phyloP scores from a whole-genome alignment of 2,329 filamentous ascomycete species.

The Colletotrichum spaethianum region DNA sequence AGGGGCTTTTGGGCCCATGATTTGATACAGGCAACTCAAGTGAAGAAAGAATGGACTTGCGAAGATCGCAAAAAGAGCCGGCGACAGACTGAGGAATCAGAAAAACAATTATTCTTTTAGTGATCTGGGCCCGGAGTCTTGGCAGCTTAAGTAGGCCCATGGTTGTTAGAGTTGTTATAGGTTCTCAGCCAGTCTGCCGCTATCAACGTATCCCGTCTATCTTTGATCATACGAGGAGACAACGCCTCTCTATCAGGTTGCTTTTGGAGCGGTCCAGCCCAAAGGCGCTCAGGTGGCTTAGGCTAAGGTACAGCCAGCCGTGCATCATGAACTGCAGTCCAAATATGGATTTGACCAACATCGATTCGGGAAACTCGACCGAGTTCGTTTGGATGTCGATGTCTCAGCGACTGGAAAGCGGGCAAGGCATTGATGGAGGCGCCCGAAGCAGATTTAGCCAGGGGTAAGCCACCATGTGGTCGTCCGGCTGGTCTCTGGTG shows the following conservation, averaged over 20 bases:
- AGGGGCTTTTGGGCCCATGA: background rate
- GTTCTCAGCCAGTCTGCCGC: background rate
- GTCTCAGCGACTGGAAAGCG: background rate
- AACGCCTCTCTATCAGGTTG: background rate
- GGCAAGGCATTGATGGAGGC: background rate
- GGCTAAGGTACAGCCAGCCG: background rate
- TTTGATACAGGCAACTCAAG: background rate
- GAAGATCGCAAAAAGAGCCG: background rate
- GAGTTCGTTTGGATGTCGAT: background rate
- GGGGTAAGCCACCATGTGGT: background rate
- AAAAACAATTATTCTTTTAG: background rate
- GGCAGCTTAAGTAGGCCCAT: background rate
- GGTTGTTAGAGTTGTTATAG: background rate
- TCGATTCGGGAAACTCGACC: background rate
- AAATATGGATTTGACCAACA: background rate
- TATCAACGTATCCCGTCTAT: background rate
- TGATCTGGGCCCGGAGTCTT: conserved; percentile 33
- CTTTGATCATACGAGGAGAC: background rate
- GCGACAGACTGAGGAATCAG: background rate
- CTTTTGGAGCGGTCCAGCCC: background rate
- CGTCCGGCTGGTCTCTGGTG: background rate
- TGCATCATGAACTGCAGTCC: background rate
- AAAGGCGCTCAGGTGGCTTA: background rate
- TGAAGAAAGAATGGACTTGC: background rate
- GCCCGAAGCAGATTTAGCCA: background rate